Base-by-base conservation (phyloP, 306 rosid species). In the Quercus glauca region DNA sequence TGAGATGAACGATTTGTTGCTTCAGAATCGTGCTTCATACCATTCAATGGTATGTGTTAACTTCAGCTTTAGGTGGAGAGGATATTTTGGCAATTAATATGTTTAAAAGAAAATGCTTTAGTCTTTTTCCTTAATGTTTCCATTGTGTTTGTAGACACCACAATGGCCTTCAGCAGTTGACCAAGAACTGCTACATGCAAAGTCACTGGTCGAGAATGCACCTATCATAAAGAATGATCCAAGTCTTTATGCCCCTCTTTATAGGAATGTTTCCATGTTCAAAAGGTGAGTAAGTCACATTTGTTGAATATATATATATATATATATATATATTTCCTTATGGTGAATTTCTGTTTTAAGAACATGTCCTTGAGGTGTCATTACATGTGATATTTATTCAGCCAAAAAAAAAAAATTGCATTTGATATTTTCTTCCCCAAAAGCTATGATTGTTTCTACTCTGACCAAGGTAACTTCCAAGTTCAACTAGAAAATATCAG, bases 201-300 rank as follows among this genome's bases (percentile, higher is more conserved):
- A 90, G 84, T 84, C 76, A 73, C 90, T 89, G 82, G 89, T 95
- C 37, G 91, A 93, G 85, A 91, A 90, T 69, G 97, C 96, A 75
- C 97, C 94, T 25, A 26, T 73, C 29, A 79, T 88, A 37, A 74
- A 85, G 7, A 74, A 88, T 56, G 91, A 81, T 80, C 87, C 85
- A 25, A 74, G 69, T 55, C 94, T 95, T 55, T 84, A 91, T 43
- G 85, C 97, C 43, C 92, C 96, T 21, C 77, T 95, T 69, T 95
- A 83, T 76, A 87, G 85, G 70, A 95, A 95, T 69, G 79, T 91
- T 85, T 92, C 99, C 72, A 83, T 56, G 82, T 92, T 95, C 89
- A 89, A 80, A 84, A 91, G 93, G 99, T 90, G 3, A 69, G 35
- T 69, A 52, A 56, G 29, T 19, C 49, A 67, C 41, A 69, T n/a